Evolutionary conservation across 352 stramenopile species (phyloP).

Genomic region (Thalassiosira exigua): DNA sequence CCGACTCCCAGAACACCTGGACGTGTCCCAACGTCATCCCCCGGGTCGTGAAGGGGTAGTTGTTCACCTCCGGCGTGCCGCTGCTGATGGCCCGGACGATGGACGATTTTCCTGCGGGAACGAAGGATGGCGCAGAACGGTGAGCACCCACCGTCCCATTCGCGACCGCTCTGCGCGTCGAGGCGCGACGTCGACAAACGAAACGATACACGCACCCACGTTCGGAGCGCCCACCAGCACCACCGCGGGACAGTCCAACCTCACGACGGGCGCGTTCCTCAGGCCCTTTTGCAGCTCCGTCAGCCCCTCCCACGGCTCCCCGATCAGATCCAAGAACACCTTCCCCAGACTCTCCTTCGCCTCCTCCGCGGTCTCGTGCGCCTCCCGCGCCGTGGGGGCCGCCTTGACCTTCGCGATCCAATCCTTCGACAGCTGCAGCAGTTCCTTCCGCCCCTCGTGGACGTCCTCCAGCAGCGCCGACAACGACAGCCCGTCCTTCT

Average conservation of each 20-base stretch:
- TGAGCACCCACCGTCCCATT: too few relatives aligned
- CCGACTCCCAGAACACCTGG: slow-evolving; percentile 80
- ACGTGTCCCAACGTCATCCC: slow-evolving; percentile 89
- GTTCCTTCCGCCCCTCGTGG: slow-evolving; percentile 4
- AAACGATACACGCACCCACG: slow-evolving; percentile 2
- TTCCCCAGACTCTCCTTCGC: slow-evolving; percentile 24
- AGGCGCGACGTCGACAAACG: not conserved
- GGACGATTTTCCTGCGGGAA: slow-evolving; percentile 76
- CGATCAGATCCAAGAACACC: slow-evolving; percentile 49
- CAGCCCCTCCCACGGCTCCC: slow-evolving; percentile 13
- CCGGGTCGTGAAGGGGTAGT: slow-evolving; percentile 90
- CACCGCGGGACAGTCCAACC: too few relatives aligned
- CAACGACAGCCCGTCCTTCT: slow-evolving; percentile 76
- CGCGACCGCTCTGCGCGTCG: too few relatives aligned
- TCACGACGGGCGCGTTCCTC: too few relatives aligned
- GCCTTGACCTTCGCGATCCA: too few relatives aligned
- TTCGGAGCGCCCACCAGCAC: too few relatives aligned
- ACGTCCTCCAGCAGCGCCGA: slow-evolving; percentile 40
- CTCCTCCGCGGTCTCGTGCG: not conserved
- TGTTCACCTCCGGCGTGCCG: slow-evolving; percentile 88
- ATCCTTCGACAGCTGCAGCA: slow-evolving; percentile 36
- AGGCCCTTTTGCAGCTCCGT: slow-evolving; percentile 74
- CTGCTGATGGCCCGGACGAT: slow-evolving; percentile 86
- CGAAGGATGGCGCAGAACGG: not conserved
- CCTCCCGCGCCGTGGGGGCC: not conserved